Evolutionary conservation across 495 filamentous ascomycete species (phyloP).

Genomic region (Aspergillus homomorphus): DNA sequence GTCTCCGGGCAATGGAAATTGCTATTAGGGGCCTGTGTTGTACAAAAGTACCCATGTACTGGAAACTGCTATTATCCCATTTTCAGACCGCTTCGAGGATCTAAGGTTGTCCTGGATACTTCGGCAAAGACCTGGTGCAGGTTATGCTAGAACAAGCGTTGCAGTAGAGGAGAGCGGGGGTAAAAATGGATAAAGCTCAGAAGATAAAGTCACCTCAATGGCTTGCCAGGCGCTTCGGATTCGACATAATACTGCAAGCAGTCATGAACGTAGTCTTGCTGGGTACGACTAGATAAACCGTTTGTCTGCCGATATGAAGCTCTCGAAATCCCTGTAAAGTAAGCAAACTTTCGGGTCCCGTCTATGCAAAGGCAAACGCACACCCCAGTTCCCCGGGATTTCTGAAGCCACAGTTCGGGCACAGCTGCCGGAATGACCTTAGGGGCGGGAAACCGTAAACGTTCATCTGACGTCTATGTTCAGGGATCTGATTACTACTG

Average conservation of each 20-base stretch:
- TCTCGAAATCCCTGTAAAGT: neutral
- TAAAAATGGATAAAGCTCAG: neutral
- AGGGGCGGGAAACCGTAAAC: neutral
- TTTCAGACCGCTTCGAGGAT: neutral
- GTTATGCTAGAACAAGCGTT: neutral
- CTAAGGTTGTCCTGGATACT: neutral
- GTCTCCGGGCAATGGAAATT: constrained; percentile 15
- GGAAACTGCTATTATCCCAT: constrained; percentile 1
- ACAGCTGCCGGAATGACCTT: neutral
- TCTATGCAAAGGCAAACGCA: neutral
- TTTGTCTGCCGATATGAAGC: neutral
- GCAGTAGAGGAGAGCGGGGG: neutral
- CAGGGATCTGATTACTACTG: neutral
- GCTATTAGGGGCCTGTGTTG: constrained; percentile 1
- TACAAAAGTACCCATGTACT: constrained; percentile 4
- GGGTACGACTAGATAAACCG: neutral
- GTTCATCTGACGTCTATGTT: neutral
- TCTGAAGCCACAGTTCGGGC: neutral
- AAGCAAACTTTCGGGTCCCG: neutral
- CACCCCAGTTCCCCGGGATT: neutral
- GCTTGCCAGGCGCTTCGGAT: neutral
- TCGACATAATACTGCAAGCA: neutral
- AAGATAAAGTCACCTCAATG: neutral
- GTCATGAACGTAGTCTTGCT: neutral
- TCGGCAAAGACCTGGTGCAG: neutral